Percentiles rank a stretch among this genome's conserved stretches.
Evolutionary conservation across 306 rosid species (phyloP).

Genomic region (Cucumis hystrix): DNA sequence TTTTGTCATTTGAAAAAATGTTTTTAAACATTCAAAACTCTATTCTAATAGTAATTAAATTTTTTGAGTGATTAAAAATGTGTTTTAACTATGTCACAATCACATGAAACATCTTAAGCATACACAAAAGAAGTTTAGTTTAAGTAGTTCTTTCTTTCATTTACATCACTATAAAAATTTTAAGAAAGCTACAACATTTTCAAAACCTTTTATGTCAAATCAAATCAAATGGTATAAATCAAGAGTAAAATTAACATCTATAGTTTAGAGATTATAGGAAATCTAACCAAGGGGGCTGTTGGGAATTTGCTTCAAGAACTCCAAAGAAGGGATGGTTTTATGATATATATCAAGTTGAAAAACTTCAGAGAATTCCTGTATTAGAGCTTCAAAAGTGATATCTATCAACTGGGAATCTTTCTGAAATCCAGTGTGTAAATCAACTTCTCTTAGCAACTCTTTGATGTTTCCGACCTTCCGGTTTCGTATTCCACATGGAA

Average conservation of each 20-base stretch:
- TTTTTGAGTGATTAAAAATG: too few relatives aligned
- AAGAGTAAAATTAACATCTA: neutral
- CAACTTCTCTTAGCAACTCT: slow-evolving; percentile 26
- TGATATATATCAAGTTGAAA: slow-evolving; percentile 36
- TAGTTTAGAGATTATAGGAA: neutral
- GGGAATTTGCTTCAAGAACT: slow-evolving; percentile 4
- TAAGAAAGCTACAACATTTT: neutral
- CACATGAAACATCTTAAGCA: neutral
- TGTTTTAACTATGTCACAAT: too few relatives aligned
- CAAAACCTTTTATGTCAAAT: neutral
- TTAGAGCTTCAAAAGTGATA: slow-evolving; percentile 31
- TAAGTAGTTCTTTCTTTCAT: neutral
- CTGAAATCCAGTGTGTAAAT: slow-evolving; percentile 3
- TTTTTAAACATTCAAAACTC: too few relatives aligned
- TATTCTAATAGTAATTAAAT: too few relatives aligned
- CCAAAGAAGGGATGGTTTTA: slow-evolving; percentile 15
- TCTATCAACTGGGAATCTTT: slow-evolving; percentile 30
- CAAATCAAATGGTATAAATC: neutral
- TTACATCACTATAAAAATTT: neutral
- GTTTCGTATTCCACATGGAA: slow-evolving; percentile 60
- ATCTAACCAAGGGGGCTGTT: neutral
- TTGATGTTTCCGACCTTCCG: slow-evolving; percentile 55
- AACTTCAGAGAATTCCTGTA: slow-evolving; percentile 47
- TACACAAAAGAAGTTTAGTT: neutral
- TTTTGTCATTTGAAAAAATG: too few relatives aligned